Evolutionary conservation across 2,329 filamentous ascomycete species (phyloP).

Genomic region (Tolypocladium pustulatum): DNA sequence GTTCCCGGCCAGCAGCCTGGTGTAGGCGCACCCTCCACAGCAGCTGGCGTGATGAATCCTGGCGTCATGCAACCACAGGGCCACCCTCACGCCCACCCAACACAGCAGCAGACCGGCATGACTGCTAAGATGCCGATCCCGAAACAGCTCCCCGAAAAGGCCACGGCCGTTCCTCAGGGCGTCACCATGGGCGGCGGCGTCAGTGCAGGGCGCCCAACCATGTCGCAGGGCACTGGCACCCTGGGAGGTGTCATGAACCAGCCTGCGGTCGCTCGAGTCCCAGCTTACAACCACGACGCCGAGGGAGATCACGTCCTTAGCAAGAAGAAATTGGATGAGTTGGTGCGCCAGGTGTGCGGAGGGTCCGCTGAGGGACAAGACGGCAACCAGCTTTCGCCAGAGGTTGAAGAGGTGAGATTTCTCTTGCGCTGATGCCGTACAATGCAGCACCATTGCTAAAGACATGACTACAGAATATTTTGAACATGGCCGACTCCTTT

Average conservation of each 20-base stretch:
- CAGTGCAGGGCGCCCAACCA: slow-evolving; percentile 65
- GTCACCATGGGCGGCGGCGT: slow-evolving; percentile 58
- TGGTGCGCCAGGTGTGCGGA: slow-evolving; percentile 88
- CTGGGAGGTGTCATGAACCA: slow-evolving; percentile 78
- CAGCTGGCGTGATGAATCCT: slow-evolving; percentile 17
- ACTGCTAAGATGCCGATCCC: slow-evolving; percentile 68
- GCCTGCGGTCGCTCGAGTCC: slow-evolving; percentile 71
- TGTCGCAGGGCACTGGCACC: slow-evolving; percentile 66
- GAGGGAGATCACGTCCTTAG: slow-evolving; percentile 90
- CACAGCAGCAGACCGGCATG: slow-evolving; percentile 29
- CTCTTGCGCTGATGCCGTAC: neutral
- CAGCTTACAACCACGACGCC: slow-evolving; percentile 77
- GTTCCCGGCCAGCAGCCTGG: slow-evolving; percentile 19
- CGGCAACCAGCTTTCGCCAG: slow-evolving; percentile 71
- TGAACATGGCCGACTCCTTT: slow-evolving; percentile 86
- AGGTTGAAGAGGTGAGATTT: slow-evolving; percentile 82
- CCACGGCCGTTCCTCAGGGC: slow-evolving; percentile 59
- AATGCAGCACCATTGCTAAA: slow-evolving; percentile 5
- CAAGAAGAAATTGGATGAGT: slow-evolving; percentile 94
- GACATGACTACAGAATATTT: slow-evolving; percentile 54
- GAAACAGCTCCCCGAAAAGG: slow-evolving; percentile 60
- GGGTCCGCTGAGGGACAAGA: slow-evolving; percentile 62
- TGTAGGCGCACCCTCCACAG: slow-evolving; percentile 17
- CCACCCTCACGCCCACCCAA: slow-evolving; percentile 11
- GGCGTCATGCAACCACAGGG: slow-evolving; percentile 15